Evolutionary conservation across 768 basidiomycete species (phyloP), one percentile per base, ranked within the genome.

Genomic region (Leccinum subgranulosum): DNA sequence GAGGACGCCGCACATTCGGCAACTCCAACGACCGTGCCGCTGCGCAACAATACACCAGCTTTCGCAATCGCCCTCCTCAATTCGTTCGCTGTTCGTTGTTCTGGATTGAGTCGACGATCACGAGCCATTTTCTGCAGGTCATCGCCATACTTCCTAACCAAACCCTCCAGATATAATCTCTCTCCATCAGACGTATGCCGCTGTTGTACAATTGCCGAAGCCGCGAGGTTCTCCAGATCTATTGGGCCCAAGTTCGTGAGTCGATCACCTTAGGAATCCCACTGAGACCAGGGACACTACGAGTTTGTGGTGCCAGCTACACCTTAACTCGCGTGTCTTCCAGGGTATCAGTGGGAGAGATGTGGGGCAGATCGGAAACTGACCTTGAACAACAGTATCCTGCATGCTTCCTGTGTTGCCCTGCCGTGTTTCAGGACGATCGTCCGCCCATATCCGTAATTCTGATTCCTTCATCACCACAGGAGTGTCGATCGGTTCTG

Each of bases 71-170:
- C 87, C 68, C 84, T 78, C 65, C 70, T 76, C 66, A 98, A 71
- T 75, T 93, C 85, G 17, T 91, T 94, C 31, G 77, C 81, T 2
- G 94, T 97, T 67, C 87, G 83, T 75, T 98, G 96, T 71, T 86
- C 87, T 15, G 82, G 74, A 70, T 98, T 98, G 57, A 89, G 71
- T 72, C 79, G 87, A 57, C 84, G 76, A 74, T 98, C 95, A 63
- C 79, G 77, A 11, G 85, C 84, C 94, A 97, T 98, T 50, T 73
- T 77, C 28, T 82, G 80, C 23, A 87, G 74, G 74, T 98, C 87
- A 29, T 78, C 74, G 2, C 87, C 90, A 73, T 98, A 77, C 71
- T 82, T 87, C 43, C 72, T 71, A 12, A 91, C 82, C 28, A 98
- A 79, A 45, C 80, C 75, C 56, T 75, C 71, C 45, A 98, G 77